These are phyloP conservation scores for Alternaria ethzedia DNA, from an alignment of 2,329 filamentous ascomycete genomes.

Conservation along the genomic window DNA sequence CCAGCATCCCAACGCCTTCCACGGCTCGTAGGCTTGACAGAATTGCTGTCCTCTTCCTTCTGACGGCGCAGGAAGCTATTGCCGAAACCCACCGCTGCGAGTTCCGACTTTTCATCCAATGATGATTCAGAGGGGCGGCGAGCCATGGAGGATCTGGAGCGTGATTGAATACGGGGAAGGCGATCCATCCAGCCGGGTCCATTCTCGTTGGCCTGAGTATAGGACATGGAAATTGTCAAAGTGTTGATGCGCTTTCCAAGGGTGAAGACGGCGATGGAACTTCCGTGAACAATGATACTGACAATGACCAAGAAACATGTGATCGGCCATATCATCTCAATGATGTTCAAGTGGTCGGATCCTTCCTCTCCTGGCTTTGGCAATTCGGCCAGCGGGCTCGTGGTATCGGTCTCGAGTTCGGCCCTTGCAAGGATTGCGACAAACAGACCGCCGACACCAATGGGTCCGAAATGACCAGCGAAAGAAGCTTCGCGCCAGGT, in stretches of 20 bases:
- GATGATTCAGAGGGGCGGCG: constrained; percentile 67
- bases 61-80: constrained; percentile 82
- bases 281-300: constrained; percentile 94
- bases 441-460: constrained; percentile 96
- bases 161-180: constrained; percentile 80
- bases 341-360: constrained; percentile 70
- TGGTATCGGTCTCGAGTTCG: constrained; percentile 79
- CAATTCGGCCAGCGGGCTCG: constrained; percentile 73
- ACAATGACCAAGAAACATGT: constrained; percentile 91
- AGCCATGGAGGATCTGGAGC: constrained; percentile 75
- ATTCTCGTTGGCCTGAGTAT: constrained; percentile 87
- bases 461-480: constrained; percentile 95
- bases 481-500: constrained; percentile 98
- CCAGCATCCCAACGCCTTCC: constrained; percentile 74
- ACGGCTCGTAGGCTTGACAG: constrained; percentile 60
- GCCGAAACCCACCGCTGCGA: constrained; percentile 70
- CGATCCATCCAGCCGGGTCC: constrained; percentile 95
- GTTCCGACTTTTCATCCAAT: constrained; percentile 64
- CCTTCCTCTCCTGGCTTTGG: constrained; percentile 56
- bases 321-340: constrained; percentile 93
- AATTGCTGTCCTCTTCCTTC: constrained; percentile 71
- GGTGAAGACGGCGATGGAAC: constrained; percentile 97
- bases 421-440: constrained; percentile 90
- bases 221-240: constrained; percentile 91
- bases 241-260: constrained; percentile 98